Conservation (phyloP, 768 basidiomycete species). For the Russula ochroleuca region DNA sequence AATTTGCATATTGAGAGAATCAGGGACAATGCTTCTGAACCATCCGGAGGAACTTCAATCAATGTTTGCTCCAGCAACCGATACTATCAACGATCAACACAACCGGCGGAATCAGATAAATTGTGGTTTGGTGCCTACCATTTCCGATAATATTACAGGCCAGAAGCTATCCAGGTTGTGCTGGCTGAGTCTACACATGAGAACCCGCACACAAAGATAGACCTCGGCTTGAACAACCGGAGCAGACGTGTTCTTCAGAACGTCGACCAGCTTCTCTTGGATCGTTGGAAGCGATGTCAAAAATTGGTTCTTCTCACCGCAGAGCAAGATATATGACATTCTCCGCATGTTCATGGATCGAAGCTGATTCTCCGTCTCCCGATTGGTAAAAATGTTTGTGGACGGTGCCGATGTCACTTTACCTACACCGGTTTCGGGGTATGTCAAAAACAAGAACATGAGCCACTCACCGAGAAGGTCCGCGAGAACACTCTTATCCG, state of each 20-base stretch:
- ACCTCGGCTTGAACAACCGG: constrained; percentile 91
- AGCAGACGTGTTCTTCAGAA: constrained; percentile 71
- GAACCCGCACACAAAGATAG: constrained; percentile 86
- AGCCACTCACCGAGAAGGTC: constrained; percentile 69
- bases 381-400: constrained; percentile 92
- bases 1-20: constrained; percentile 91
- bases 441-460: constrained; percentile 25
- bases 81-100: constrained; percentile 46
- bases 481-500: constrained; percentile 79
- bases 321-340: constrained; percentile 79
- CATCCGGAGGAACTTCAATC: constrained; percentile 65
- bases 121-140: constrained; percentile 46
- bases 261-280: constrained; percentile 96
- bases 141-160: constrained; percentile 91
- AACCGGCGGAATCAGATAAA: not conserved
- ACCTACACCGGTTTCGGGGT: constrained; percentile 42
- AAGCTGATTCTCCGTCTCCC: constrained; percentile 88
- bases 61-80: constrained; percentile 86
- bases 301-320: constrained; percentile 89
- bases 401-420: constrained; percentile 82
- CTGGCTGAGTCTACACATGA: constrained; percentile 84
- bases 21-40: constrained; percentile 78
- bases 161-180: constrained; percentile 94
- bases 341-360: constrained; percentile 84
- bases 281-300: constrained; percentile 84